Evolutionary conservation across 176 grass and related monocot species (phyloP), one percentile per base, ranked within the genome.

Genomic region (Coix lacrymajobi): DNA sequence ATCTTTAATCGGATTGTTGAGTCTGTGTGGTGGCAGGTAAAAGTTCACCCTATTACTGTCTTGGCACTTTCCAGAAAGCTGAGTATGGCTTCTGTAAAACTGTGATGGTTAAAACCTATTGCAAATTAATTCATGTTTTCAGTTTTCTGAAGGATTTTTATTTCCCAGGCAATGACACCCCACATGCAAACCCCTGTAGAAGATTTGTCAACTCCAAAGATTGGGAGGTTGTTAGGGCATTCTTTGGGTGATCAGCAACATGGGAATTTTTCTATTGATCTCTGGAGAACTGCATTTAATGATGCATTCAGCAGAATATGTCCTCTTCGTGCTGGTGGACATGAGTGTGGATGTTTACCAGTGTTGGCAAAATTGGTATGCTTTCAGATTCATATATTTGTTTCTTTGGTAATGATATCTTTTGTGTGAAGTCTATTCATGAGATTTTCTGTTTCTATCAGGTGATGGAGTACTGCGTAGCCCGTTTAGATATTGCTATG

Each of bases 21-120:
- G 64, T 99, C 93, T 62, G 97, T 99, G 54, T 99, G 97, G 97
- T 99, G 97, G 97, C 97, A 99, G 91, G 97, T 99, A 89, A 86
- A 78, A 28, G 19, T 78, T 85, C 25, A 41, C 54, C 44, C 58
- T 62, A 45, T 69, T 75, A 41, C 10, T 75, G 7, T 78, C 1
- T 78, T 52, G 17, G 25, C 15, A 64, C 30, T 75, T 70, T 37
- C 17, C 9, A 77, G 56, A 77, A 72, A 63, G 48, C 5, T 33
- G 3, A 67, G 31, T 66, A 17, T 46, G 20, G 36, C 73, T 83
- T 58, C 49, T 83, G 33, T 80, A 80, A 65, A 85, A 77, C 28
- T 65, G 49, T 12, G 67, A 16, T 76, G 62, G 1, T 31, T 66
- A 71, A 76, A 69, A 49, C 22, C 25, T 24, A 33, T 71, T 69